phyloP scores from a whole-genome alignment of 1,284 basidiomycete species.

The Tremellales sp. region DNA sequence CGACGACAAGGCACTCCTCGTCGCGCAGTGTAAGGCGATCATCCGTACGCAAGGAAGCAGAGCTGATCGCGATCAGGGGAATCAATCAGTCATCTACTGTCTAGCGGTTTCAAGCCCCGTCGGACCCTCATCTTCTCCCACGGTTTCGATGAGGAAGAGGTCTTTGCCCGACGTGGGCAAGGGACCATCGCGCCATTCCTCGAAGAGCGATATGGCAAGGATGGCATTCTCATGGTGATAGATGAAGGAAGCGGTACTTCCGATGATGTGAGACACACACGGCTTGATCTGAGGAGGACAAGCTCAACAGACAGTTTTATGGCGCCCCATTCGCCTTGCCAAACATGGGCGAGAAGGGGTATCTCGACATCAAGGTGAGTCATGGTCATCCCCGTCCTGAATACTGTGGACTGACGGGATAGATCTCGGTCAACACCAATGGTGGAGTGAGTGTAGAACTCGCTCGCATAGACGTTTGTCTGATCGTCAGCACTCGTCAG shows the following conservation, averaged over 20 bases:
- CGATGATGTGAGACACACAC: constrained; percentile 25
- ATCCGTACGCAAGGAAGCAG: not conserved
- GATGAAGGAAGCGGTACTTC: constrained; percentile 44
- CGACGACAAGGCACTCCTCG: constrained; percentile 47
- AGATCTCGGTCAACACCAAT: constrained; percentile 42
- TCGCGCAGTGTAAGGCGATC: constrained; percentile 46
- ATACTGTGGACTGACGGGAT: not conserved
- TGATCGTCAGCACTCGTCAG: constrained; percentile 48
- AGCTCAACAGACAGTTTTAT: constrained; percentile 22
- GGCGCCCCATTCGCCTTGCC: constrained; percentile 41
- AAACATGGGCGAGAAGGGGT: constrained; percentile 44
- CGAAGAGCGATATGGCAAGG: constrained; percentile 43
- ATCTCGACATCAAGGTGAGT: constrained; percentile 37
- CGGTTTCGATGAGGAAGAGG: constrained; percentile 47
- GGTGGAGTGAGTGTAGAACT: constrained; percentile 35
- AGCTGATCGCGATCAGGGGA: constrained; percentile 28
- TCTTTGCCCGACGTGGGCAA: constrained; percentile 44
- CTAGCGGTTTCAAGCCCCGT: constrained; percentile 35
- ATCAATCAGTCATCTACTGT: constrained; percentile 42
- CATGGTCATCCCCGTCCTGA: not conserved
- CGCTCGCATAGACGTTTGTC: not conserved
- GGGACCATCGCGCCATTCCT: constrained; percentile 43
- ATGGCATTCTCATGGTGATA: constrained; percentile 46
- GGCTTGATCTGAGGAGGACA: not conserved
- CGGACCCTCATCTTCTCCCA: constrained; percentile 46